These are phyloP conservation scores for Ophiostoma novo-ulmi DNA, from an alignment of 2,329 filamentous ascomycete species.

Conservation along the genomic window DNA sequence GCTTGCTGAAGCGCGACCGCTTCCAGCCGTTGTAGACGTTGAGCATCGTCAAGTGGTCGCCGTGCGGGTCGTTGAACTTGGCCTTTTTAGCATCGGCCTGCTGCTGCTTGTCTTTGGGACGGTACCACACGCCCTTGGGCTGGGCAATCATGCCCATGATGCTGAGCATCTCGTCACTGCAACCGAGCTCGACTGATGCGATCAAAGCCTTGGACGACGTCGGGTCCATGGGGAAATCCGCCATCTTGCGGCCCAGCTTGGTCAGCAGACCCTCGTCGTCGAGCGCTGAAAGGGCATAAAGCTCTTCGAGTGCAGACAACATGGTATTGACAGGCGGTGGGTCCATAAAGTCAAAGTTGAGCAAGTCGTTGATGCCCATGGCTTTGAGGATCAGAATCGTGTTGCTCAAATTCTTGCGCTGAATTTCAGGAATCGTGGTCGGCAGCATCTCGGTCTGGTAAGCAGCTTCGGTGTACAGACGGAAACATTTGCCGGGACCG, in stretches of 20 bases:
- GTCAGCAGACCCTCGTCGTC: conserved; percentile 95
- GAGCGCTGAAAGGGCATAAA: conserved; percentile 85
- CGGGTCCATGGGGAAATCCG: conserved; percentile 97
- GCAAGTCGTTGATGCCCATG: conserved; percentile 96
- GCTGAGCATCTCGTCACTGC: conserved; percentile 87
- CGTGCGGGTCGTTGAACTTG: conserved; percentile 92
- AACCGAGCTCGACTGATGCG: conserved; percentile 71
- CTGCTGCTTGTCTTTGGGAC: conserved; percentile 93
- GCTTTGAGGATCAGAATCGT: conserved; percentile 98
- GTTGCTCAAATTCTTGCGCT: conserved; percentile 83
- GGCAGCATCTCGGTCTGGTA: conserved; percentile 97
- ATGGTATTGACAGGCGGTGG: conserved; percentile 96
- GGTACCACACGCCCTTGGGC: conserved; percentile 74
- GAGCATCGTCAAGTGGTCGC: conserved; percentile 88
- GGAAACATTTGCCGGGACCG: conserved; percentile 91
- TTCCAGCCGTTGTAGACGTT: conserved; percentile 99
- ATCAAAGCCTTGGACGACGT: conserved; percentile 87
- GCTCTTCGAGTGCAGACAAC: conserved; percentile 89
- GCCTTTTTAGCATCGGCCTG: conserved; percentile 96
- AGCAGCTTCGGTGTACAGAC: conserved; percentile 89
- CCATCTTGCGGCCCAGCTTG: conserved; percentile 90
- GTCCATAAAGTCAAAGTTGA: conserved; percentile 99
- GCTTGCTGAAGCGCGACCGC: conserved; percentile 68
- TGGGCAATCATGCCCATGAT: conserved; percentile 94
- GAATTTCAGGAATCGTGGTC: conserved; percentile 93